A percentile compares a stretch with the other conserved stretches of the same genome.
Conservation (phyloP, 2,329 filamentous ascomycete genomes). For the Lizonia empirigonia region DNA sequence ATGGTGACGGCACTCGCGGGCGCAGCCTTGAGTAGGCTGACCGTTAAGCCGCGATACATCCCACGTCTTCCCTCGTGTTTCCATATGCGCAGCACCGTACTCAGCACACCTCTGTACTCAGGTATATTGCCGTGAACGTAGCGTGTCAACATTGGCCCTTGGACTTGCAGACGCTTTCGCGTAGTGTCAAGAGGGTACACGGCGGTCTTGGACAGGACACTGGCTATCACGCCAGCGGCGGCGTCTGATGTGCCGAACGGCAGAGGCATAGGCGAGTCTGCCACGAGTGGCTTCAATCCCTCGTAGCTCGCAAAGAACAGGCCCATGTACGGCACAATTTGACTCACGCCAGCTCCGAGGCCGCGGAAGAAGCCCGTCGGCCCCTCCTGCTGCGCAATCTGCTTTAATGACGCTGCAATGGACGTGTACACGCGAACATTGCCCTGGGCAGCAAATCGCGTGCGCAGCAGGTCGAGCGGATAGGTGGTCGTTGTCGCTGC, state of each 20-base stretch:
- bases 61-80: constrained; percentile 76
- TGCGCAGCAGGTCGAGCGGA: constrained; percentile 89
- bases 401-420: constrained; percentile 68
- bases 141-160: constrained; percentile 78
- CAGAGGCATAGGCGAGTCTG: constrained; percentile 61
- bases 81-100: constrained; percentile 71
- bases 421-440: constrained; percentile 77
- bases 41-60: constrained; percentile 84
- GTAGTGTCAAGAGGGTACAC: constrained; percentile 95
- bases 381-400: constrained; percentile 80
- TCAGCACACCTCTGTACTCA: constrained; percentile 71
- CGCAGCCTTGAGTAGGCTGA: constrained; percentile 90
- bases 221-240: constrained; percentile 78
- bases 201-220: constrained; percentile 80
- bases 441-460: constrained; percentile 95
- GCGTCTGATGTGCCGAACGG: constrained; percentile 81
- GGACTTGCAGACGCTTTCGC: constrained; percentile 90
- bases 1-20: constrained; percentile 92
- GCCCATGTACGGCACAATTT: constrained; percentile 97
- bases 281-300: constrained; percentile 59
- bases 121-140: constrained; percentile 92
- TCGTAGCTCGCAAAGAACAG: constrained; percentile 94
- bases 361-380: constrained; percentile 84
- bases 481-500: constrained; percentile 84
- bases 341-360: constrained; percentile 76